Conservation (phyloP, 345 rosid species). For the Eutrema japonicum region DNA sequence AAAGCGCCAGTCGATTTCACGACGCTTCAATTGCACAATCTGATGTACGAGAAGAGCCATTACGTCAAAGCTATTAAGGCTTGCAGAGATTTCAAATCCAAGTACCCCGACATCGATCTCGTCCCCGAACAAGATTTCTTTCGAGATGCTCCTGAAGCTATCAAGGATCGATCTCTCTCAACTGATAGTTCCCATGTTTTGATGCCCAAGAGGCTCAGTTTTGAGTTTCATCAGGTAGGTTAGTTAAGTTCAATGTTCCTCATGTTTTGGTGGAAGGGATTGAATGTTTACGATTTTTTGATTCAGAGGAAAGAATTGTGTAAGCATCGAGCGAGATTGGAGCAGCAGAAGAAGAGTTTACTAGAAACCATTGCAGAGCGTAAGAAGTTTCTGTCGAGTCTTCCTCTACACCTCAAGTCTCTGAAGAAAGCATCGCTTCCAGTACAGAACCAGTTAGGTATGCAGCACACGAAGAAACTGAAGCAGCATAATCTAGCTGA, state of each 20-base stretch:
- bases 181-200: constrained; percentile 66
- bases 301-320: constrained; percentile 83
- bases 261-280: constrained; percentile 9
- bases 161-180: constrained; percentile 56
- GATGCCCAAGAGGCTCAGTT: constrained; percentile 88
- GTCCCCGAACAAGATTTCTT: constrained; percentile 77
- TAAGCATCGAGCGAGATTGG: constrained; percentile 72
- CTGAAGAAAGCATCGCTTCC: constrained; percentile 94
- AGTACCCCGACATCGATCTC: constrained; percentile 87
- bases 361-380: constrained; percentile 79
- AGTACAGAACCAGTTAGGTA: constrained; percentile 83
- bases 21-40: constrained; percentile 83
- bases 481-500: constrained; percentile 86
- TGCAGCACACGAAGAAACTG: constrained; percentile 74
- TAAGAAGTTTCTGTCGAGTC: constrained; percentile 85
- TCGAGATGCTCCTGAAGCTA: constrained; percentile 73
- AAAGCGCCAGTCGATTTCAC: constrained; percentile 90
- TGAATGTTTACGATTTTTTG: constrained; percentile 11
- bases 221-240: constrained; percentile 82
- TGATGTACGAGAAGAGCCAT: constrained; percentile 97
- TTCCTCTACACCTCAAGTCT: constrained; percentile 89
- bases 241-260: neutral
- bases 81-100: constrained; percentile 88
- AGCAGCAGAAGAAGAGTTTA: constrained; percentile 69
- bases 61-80: constrained; percentile 91